These are phyloP conservation scores for Scleroderma bovista DNA, from an alignment of 768 basidiomycete species.

Conservation along the genomic window DNA sequence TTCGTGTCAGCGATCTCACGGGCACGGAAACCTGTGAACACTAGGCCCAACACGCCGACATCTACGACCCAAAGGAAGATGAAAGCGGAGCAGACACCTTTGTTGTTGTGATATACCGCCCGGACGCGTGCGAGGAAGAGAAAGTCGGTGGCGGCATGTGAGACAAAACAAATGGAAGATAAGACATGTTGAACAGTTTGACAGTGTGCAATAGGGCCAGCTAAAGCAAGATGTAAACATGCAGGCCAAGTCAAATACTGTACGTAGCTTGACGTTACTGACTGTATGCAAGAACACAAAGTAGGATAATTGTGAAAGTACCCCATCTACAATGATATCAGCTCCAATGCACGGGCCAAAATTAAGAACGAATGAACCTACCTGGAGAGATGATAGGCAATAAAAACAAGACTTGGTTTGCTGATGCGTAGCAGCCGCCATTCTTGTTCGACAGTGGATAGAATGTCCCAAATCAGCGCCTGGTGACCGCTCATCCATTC, in stretches of 20 bases:
- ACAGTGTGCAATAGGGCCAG: not conserved
- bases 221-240: not conserved
- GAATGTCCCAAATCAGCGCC: too few species aligned
- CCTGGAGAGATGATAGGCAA: not conserved
- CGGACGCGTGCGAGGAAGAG: slow-evolving; percentile 29
- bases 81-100: slow-evolving; percentile 13
- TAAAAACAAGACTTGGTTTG: too few species aligned
- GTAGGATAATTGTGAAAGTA: not conserved
- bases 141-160: not conserved
- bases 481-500: too few species aligned
- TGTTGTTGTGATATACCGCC: slow-evolving; percentile 21
- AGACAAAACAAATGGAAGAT: not conserved
- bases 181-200: not conserved
- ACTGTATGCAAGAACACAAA: not conserved
- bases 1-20: slow-evolving; percentile 23
- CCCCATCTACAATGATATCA: not conserved
- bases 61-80: slow-evolving; percentile 22
- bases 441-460: too few species aligned
- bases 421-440: too few species aligned
- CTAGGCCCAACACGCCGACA: slow-evolving; percentile 14
- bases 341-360: not conserved
- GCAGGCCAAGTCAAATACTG: not conserved
- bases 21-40: slow-evolving; percentile 16
- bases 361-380: not conserved
- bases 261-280: not conserved